A percentile compares a stretch with the other conserved stretches of the same genome.
Evolutionary conservation across 495 filamentous ascomycete genomes (phyloP).

Genomic region (Schizothecium vesticola): DNA sequence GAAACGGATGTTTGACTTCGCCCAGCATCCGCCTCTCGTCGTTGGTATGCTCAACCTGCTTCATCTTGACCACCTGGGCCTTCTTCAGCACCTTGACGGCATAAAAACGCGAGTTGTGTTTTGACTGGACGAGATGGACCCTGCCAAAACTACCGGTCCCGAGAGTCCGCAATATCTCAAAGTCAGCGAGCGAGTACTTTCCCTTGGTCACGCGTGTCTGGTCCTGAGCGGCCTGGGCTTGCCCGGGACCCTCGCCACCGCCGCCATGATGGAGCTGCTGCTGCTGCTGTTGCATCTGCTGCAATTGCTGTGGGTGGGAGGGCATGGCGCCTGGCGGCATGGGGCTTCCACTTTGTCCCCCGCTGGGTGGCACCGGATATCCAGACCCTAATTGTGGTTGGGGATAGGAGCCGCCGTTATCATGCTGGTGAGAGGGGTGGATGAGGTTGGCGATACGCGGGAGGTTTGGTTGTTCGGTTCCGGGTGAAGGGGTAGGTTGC

Average conservation of each 20-base stretch:
- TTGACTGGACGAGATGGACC: slow-evolving; percentile 93
- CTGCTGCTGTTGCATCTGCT: slow-evolving; percentile 20
- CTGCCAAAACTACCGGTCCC: slow-evolving; percentile 96
- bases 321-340: slow-evolving; percentile 1
- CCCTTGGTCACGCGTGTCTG: slow-evolving; percentile 75
- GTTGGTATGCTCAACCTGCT: slow-evolving; percentile 98
- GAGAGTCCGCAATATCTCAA: slow-evolving; percentile 78
- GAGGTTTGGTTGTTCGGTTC: slow-evolving; percentile 49
- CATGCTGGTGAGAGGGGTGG: slow-evolving; percentile 54
- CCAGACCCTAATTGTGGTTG: slow-evolving; percentile 14
- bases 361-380: slow-evolving; percentile 22
- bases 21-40: slow-evolving; percentile 93
- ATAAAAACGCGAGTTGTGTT: slow-evolving; percentile 95
- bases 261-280: slow-evolving; percentile 14
- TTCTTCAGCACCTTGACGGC: slow-evolving; percentile 98
- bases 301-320: slow-evolving; percentile 9
- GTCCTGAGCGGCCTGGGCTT: slow-evolving; percentile 13
- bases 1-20: slow-evolving; percentile 92
- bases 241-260: background rate
- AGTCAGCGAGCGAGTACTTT: slow-evolving; percentile 93
- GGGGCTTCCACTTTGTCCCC: slow-evolving; percentile 20
- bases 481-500: slow-evolving; percentile 30
- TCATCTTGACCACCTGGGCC: slow-evolving; percentile 98
- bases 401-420: slow-evolving; percentile 29
- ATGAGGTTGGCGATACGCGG: slow-evolving; percentile 68